Percentiles rank a stretch among this genome's conserved stretches.
These are phyloP conservation scores for Meredithiella fracta DNA, from an alignment of 2,329 filamentous ascomycete genomes.

Conservation along the genomic window DNA sequence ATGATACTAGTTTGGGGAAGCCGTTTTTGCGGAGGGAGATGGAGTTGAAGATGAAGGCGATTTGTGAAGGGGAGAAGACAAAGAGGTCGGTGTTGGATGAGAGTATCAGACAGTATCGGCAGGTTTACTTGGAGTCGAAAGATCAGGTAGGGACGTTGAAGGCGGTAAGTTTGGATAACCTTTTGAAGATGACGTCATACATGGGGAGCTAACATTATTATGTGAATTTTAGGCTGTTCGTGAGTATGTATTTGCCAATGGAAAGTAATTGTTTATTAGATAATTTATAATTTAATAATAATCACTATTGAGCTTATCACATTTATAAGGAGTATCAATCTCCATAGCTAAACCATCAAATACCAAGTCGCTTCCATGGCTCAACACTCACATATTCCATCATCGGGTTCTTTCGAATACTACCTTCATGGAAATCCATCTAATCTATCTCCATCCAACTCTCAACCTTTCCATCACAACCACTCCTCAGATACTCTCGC, in stretches of 20 bases:
- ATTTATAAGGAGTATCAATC: no score
- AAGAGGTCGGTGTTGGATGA: constrained; percentile 61
- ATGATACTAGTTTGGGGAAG: constrained; percentile 84
- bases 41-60: constrained; percentile 92
- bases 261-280: neutral
- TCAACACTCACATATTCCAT: neutral
- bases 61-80: constrained; percentile 72
- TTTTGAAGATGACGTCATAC: neutral
- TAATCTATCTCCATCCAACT: no score
- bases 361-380: no score
- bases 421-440: no score
- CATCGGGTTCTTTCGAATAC: neutral
- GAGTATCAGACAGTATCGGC: constrained; percentile 71
- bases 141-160: constrained; percentile 55
- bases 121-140: constrained; percentile 68
- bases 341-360: no score
- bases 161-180: constrained; percentile 30
- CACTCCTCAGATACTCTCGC: neutral
- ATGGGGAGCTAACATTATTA: neutral
- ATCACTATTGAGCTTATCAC: no score
- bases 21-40: constrained; percentile 95
- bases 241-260: neutral
- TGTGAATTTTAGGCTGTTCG: neutral
- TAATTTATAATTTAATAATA: neutral
- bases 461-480: neutral